These are phyloP conservation scores for Argentina anserina DNA, from an alignment of 306 rosid genomes.

Conservation along the genomic window DNA sequence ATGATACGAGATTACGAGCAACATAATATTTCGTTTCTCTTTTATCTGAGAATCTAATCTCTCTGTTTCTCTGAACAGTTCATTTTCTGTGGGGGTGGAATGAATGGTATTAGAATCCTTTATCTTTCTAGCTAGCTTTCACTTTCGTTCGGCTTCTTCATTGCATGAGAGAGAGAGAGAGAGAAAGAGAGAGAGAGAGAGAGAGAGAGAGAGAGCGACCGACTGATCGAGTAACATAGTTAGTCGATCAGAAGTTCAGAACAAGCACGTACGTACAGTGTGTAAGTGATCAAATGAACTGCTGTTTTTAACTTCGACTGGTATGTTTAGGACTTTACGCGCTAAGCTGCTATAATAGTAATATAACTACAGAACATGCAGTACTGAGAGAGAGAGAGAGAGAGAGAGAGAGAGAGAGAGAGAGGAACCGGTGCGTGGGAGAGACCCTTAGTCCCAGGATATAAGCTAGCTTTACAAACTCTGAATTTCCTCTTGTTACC, in stretches of 20 bases:
- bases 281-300: neutral
- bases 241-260: neutral
- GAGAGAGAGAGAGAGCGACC: too few relatives aligned
- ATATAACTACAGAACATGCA: neutral
- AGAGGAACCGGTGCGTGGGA: conserved; percentile 58
- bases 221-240: neutral
- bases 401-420: conserved; percentile 21
- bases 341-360: neutral
- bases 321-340: neutral
- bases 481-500: conserved; percentile 57
- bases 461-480: conserved; percentile 64
- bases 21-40: conserved; percentile 43
- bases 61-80: conserved; percentile 24
- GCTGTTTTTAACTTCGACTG: neutral
- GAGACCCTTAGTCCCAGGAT: conserved; percentile 92
- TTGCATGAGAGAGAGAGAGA: neutral
- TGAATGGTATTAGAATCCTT: conserved; percentile 28
- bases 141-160: neutral
- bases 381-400: neutral
- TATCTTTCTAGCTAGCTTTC: neutral
- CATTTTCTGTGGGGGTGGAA: conserved; percentile 18
- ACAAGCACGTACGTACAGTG: neutral
- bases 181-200: too few relatives aligned
- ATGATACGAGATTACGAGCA: conserved; percentile 71
- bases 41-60: conserved; percentile 60